Percentiles rank a stretch among this genome's conserved stretches.
These are phyloP conservation scores for Verruconis gallopava DNA, from an alignment of 2,329 filamentous ascomycete species.

Conservation along the genomic window DNA sequence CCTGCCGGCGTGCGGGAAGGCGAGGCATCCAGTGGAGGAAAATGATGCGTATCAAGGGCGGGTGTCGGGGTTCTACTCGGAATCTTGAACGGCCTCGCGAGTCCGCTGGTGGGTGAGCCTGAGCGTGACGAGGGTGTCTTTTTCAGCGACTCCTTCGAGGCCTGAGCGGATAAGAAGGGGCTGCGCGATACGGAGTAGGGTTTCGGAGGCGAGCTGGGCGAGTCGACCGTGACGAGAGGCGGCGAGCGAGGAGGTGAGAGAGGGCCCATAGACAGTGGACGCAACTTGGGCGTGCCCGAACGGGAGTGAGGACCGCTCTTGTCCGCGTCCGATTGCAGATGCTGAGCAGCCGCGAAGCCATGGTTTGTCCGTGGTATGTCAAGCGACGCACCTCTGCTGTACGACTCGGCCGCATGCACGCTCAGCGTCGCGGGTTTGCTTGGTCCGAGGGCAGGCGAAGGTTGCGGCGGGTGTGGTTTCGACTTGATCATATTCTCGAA, in stretches of 20 bases:
- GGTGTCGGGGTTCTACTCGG: conserved; percentile 30
- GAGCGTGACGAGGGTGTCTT: conserved; percentile 13
- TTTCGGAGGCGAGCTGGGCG: conserved; percentile 57
- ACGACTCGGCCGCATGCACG: conserved; percentile 2
- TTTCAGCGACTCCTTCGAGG: conserved; percentile 11
- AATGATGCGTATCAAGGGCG: conserved; percentile 25
- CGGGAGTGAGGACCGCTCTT: conserved; percentile 17
- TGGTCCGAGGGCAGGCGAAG: conserved; percentile 1
- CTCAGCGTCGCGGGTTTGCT: conserved; percentile 18
- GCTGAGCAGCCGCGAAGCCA: conserved; percentile 17
- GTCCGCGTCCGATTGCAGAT: conserved; percentile 25
- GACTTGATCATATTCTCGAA: conserved; percentile 43
- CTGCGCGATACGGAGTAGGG: background rate
- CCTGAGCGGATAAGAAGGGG: conserved; percentile 4
- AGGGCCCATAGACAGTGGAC: conserved; percentile 37
- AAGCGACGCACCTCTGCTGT: conserved; percentile 22
- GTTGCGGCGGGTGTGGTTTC: conserved; percentile 4
- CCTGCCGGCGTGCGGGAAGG: conserved; percentile 15
- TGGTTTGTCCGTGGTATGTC: conserved; percentile 26
- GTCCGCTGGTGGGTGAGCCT: conserved; percentile 14
- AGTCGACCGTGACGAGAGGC: conserved; percentile 55
- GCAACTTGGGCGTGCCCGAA: conserved; percentile 24
- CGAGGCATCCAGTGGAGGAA: conserved; percentile 14
- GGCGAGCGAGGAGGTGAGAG: conserved; percentile 38
- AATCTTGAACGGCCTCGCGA: conserved; percentile 22